Evolutionary conservation across 2,329 filamentous ascomycete genomes (phyloP), one percentile per base, ranked within the genome.

Genomic region (Botrytis squamosa): DNA sequence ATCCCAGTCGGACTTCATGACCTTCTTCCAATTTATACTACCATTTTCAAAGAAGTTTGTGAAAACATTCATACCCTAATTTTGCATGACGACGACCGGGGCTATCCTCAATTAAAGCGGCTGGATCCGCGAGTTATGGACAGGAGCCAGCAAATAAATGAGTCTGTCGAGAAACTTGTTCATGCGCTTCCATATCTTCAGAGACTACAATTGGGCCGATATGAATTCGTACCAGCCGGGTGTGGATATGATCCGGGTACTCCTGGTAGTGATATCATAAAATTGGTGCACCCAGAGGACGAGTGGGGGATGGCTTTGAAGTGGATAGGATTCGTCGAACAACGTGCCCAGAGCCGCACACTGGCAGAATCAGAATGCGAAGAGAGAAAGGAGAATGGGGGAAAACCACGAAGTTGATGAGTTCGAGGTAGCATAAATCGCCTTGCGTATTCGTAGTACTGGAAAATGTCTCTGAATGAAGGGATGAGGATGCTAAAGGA

Each of bases 361-460:
- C 20, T 29, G 6, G 52, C 25, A 57, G 14, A 33, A 33, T 9
- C n/a, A 57, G 6, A 33, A 16, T 29, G 14, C n/a, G 14, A 29
- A 57, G 52, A 57, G 14, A 57, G 7, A 57, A 57, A 29, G 14
- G 14, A 29, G 14, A 4, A 57, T 33, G 3, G 7, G 6, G 14
- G 1, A 57, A 29, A 57, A 8, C 1, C 52, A 57, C 3, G 6
- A 29, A 29, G 14, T 29, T 29, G n/a, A 55, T 29, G n/a, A 29
- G 6, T 16, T 29, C 52, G 6, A 3, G 52, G 8, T 55, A 29
- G n/a, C 8, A 29, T 55, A 29, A 55, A 29, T 55, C 3, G 6
- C 1, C 3, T 29, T 3, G 0, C 25, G 18, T 1, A 16, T 16
- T n/a, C 8, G 14, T 2, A n/a, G 2, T n/a, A n/a, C 12, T 55